Conservation (phyloP, 1,139 yeast species). For the Debaryomyces psychrophilus region DNA sequence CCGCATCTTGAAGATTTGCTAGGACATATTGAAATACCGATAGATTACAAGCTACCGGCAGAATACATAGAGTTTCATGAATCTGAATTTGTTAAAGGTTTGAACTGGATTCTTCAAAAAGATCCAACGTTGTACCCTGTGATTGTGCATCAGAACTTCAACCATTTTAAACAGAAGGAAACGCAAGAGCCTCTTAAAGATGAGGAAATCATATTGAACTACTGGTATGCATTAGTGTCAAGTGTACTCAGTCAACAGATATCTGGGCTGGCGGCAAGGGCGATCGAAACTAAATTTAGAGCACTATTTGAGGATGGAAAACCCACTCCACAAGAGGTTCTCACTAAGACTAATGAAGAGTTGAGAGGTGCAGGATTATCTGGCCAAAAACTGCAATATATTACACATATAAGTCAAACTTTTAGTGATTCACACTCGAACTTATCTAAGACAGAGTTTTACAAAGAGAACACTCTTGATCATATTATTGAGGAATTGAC, state of each 20-base stretch:
- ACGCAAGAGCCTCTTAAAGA: constrained; percentile 10
- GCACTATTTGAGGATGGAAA: constrained; percentile 36
- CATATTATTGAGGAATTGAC: constrained; percentile 60
- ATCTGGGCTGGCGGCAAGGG: constrained; percentile 78
- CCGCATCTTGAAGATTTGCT: constrained; percentile 33
- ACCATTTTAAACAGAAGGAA: constrained; percentile 24
- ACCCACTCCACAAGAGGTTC: constrained; percentile 58
- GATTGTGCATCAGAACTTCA: constrained; percentile 35
- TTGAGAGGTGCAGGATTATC: constrained; percentile 72
- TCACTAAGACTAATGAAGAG: constrained; percentile 44
- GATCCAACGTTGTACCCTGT: constrained; percentile 49
- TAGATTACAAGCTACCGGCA: constrained; percentile 38
- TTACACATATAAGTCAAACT: constrained; percentile 61
- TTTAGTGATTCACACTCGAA: constrained; percentile 45
- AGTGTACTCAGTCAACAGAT: constrained; percentile 79
- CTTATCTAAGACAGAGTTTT: constrained; percentile 45
- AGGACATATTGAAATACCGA: constrained; percentile 29
- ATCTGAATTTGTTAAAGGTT: constrained; percentile 46
- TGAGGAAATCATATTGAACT: constrained; percentile 36
- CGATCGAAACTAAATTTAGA: constrained; percentile 57
- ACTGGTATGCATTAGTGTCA: constrained; percentile 43
- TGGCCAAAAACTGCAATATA: constrained; percentile 66
- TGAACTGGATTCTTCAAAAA: constrained; percentile 37
- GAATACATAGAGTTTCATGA: constrained; percentile 46
- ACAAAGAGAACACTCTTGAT: constrained; percentile 36